phyloP scores from a whole-genome alignment of 202 grass and related monocot species.

The Elaeis oleifera region DNA sequence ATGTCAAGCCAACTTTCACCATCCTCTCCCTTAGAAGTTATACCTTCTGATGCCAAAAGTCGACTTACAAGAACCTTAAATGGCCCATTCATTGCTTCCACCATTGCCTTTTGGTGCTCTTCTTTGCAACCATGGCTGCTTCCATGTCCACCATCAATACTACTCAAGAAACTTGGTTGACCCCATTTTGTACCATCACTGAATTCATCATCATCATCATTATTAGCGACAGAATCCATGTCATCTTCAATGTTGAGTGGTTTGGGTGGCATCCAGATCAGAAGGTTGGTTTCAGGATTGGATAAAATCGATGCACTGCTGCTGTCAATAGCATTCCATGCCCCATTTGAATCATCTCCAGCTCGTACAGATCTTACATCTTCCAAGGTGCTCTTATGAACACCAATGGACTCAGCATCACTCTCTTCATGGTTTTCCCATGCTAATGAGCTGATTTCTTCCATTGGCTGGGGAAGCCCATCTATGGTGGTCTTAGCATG shows the following conservation, averaged over 20 bases:
- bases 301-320: not conserved
- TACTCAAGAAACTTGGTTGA: slow-evolving; percentile 17
- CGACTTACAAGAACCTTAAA: slow-evolving; percentile 87
- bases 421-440: not conserved
- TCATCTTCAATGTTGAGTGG: slow-evolving; percentile 20
- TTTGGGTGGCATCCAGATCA: slow-evolving; percentile 23
- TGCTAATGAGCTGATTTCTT: slow-evolving; percentile 6
- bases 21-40: slow-evolving; percentile 37
- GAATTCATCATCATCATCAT: slow-evolving; percentile 20
- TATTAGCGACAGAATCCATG: slow-evolving; percentile 12
- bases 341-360: slow-evolving; percentile 2
- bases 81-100: slow-evolving; percentile 91
- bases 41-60: slow-evolving; percentile 68
- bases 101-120: slow-evolving; percentile 71
- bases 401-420: not conserved
- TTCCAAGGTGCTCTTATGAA: not conserved
- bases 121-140: slow-evolving; percentile 35
- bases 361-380: slow-evolving; percentile 2
- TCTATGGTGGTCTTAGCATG: not conserved
- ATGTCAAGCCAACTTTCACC: slow-evolving; percentile 71
- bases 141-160: slow-evolving; percentile 26
- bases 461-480: not conserved
- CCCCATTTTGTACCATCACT: slow-evolving; percentile 15
- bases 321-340: slow-evolving; percentile 2
- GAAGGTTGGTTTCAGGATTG: slow-evolving; percentile 1